Conservation (phyloP, 2,329 filamentous ascomycete genomes). For the Aschersonia sp. region DNA sequence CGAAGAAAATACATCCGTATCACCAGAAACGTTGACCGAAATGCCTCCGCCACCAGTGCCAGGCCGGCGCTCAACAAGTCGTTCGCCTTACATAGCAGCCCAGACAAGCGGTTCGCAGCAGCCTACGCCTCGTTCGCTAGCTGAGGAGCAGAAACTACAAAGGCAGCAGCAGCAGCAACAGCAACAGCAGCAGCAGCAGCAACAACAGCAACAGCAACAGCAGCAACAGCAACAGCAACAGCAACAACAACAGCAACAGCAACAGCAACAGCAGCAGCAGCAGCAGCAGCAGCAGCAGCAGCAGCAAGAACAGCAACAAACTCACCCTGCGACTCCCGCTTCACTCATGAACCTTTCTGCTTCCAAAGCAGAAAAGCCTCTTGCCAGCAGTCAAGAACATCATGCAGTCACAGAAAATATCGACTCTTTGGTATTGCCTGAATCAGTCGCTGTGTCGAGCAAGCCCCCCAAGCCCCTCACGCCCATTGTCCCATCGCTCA, state of each 20-base stretch:
- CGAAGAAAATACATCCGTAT: slow-evolving; percentile 51
- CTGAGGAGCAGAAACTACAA: slow-evolving; percentile 3
- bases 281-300: slow-evolving; percentile 3
- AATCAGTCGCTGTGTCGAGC: slow-evolving; percentile 33
- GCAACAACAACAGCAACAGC: slow-evolving; percentile 2
- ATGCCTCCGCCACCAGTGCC: slow-evolving; percentile 58
- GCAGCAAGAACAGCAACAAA: slow-evolving; percentile 13
- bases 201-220: slow-evolving; percentile 1
- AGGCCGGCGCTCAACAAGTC: slow-evolving; percentile 45
- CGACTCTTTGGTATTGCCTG: slow-evolving; percentile 54
- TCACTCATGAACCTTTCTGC: slow-evolving; percentile 68
- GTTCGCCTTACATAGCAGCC: slow-evolving; percentile 52
- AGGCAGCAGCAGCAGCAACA: slow-evolving; percentile 3
- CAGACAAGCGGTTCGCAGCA: slow-evolving; percentile 24
- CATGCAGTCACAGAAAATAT: slow-evolving; percentile 35
- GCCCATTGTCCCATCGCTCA: slow-evolving; percentile 24
- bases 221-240: slow-evolving; percentile 3
- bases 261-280: slow-evolving; percentile 2
- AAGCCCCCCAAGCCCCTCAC: slow-evolving; percentile 19
- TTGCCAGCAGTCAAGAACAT: slow-evolving; percentile 12
- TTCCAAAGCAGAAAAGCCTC: slow-evolving; percentile 33
- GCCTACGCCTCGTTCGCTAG: slow-evolving; percentile 5
- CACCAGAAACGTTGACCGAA: slow-evolving; percentile 46
- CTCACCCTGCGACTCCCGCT: slow-evolving; percentile 67
- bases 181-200: slow-evolving; percentile 1